Percentiles rank a stretch among this genome's conserved stretches.
These are phyloP conservation scores for Pythium dissotocum DNA, from an alignment of 352 stramenopile species.

Conservation along the genomic window DNA sequence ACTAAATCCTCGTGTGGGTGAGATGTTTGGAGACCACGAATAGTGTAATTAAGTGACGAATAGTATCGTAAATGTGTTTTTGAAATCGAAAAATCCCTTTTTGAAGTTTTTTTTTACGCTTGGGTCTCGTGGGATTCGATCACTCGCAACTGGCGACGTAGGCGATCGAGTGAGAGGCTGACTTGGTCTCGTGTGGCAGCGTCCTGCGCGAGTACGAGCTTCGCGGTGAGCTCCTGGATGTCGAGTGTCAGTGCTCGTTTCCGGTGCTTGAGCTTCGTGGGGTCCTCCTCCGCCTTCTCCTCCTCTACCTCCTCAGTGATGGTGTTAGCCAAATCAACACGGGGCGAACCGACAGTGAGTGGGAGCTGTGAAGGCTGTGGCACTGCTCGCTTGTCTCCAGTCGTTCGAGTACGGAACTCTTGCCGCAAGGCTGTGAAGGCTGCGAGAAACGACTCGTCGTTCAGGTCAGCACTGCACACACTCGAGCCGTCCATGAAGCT, in stretches of 20 bases:
- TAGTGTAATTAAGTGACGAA: no score
- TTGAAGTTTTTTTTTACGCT: no score
- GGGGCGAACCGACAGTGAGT: no score
- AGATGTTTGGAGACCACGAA: no score
- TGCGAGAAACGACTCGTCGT: slow-evolving; percentile 51
- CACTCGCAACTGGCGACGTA: not conserved
- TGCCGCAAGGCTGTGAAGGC: slow-evolving; percentile 36
- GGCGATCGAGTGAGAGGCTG: not conserved
- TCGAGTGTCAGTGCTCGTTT: slow-evolving; percentile 5
- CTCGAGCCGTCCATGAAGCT: slow-evolving; percentile 60
- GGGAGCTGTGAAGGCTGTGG: no score
- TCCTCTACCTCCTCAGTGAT: not conserved
- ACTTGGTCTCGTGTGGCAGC: not conserved
- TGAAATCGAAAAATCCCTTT: no score
- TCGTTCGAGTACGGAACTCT: not conserved
- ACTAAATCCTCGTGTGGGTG: not conserved
- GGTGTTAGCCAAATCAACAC: not conserved
- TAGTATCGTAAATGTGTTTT: no score
- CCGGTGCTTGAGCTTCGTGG: not conserved
- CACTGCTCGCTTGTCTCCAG: no score
- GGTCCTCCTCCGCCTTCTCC: not conserved
- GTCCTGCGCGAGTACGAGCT: slow-evolving; percentile 9
- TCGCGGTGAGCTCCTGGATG: slow-evolving; percentile 19
- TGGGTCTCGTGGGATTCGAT: not conserved
- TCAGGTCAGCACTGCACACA: slow-evolving; percentile 53